These are phyloP conservation scores for Botrytis aclada DNA, from an alignment of 2,329 filamentous ascomycete species.

Conservation along the genomic window DNA sequence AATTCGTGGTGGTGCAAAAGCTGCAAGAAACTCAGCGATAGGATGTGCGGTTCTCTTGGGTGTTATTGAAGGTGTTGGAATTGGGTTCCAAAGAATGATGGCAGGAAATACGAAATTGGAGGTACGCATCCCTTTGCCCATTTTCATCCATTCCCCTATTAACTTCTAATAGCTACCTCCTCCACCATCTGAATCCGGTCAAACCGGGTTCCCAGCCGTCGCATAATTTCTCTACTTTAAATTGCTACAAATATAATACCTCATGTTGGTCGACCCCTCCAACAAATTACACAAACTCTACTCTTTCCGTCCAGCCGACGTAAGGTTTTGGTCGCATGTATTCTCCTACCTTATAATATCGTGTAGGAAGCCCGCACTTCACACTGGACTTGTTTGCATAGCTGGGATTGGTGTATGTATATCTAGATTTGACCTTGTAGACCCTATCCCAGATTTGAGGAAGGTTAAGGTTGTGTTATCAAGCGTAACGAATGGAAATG, in stretches of 20 bases:
- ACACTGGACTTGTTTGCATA: conserved; percentile 32
- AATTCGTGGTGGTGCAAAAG: conserved; percentile 85
- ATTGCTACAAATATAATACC: conserved; percentile 4
- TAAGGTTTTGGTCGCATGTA: conserved; percentile 20
- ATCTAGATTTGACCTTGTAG: conserved; percentile 20
- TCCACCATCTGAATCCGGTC: conserved; percentile 35
- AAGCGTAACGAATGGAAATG: conserved; percentile 10
- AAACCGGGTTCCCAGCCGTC: conserved; percentile 35
- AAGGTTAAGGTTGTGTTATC: conserved; percentile 1
- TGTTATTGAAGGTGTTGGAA: conserved; percentile 96
- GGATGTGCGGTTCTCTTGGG: conserved; percentile 91
- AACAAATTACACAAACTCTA: conserved; percentile 33
- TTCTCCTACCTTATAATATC: conserved; percentile 23
- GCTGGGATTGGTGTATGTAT: conserved; percentile 34
- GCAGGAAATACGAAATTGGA: conserved; percentile 84
- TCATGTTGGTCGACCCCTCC: conserved; percentile 21
- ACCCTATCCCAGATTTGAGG: background rate
- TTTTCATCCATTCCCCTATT: conserved; percentile 18
- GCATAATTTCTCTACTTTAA: conserved; percentile 25
- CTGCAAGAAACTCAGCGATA: conserved; percentile 91
- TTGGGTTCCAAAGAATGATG: conserved; percentile 93
- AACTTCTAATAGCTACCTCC: conserved; percentile 29
- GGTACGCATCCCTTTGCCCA: conserved; percentile 43
- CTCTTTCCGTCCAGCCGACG: conserved; percentile 32
- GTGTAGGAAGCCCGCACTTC: conserved; percentile 15